Evolutionary conservation across 306 rosid species (phyloP).

Genomic region (Casuarina equisetifolia): DNA sequence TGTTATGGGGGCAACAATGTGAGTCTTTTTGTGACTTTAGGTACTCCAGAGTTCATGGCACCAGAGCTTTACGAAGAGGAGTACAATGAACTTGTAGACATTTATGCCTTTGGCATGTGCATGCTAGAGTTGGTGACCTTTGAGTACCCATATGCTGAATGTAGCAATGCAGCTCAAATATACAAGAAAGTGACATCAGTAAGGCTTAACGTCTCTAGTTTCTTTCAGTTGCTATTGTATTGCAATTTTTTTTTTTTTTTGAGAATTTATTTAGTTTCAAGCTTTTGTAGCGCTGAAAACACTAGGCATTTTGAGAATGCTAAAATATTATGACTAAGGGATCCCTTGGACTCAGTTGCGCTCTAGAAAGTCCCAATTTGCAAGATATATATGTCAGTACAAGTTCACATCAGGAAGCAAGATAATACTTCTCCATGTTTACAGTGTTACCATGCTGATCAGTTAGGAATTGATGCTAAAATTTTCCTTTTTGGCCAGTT

Average conservation of each 20-base stretch:
- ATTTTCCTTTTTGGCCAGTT: neutral
- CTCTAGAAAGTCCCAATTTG: neutral
- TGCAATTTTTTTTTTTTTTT: neutral
- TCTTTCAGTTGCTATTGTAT: constrained; percentile 23
- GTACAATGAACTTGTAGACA: constrained; percentile 93
- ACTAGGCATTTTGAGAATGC: neutral
- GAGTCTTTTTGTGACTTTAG: constrained; percentile 40
- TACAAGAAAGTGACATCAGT: constrained; percentile 98
- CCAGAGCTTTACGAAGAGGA: constrained; percentile 98
- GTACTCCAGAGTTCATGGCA: constrained; percentile 99
- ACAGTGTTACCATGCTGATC: neutral
- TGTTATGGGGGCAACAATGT: constrained; percentile 17
- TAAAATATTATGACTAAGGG: neutral
- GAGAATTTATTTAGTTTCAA: neutral
- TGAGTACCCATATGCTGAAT: constrained; percentile 90
- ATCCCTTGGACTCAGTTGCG: neutral
- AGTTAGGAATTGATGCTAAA: neutral
- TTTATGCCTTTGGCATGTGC: constrained; percentile 99
- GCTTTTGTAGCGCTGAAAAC: neutral
- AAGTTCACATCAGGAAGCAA: neutral
- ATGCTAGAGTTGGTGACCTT: constrained; percentile 89
- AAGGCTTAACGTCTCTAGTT: constrained; percentile 35
- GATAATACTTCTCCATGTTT: neutral
- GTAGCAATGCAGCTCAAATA: constrained; percentile 97
- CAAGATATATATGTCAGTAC: neutral